phyloP scores from a whole-genome alignment of 2,329 filamentous ascomycete species.

The Monosporascus sp. region DNA sequence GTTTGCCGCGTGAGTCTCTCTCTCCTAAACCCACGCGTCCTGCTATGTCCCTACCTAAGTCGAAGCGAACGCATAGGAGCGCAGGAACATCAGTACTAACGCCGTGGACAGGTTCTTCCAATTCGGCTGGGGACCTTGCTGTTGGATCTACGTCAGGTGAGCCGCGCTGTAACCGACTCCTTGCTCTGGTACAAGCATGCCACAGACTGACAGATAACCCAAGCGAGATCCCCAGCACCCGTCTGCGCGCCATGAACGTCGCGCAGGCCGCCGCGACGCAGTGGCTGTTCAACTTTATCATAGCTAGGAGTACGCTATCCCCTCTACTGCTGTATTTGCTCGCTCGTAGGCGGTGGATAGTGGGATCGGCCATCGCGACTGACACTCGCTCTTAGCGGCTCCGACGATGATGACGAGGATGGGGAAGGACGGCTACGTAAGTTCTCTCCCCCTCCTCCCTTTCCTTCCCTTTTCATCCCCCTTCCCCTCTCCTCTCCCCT shows the following conservation, averaged over 20 bases:
- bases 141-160: slow-evolving; percentile 59
- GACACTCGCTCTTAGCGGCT: slow-evolving; percentile 35
- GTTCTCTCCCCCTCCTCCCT: slow-evolving; percentile 4
- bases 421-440: slow-evolving; percentile 35
- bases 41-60: slow-evolving; percentile 20
- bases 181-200: too few relatives aligned
- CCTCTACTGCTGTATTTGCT: too few relatives aligned
- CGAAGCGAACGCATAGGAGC: too few relatives aligned
- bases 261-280: slow-evolving; percentile 63
- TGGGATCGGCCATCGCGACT: too few relatives aligned
- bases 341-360: too few relatives aligned
- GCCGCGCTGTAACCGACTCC: neutral
- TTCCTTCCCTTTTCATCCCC: neutral
- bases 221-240: slow-evolving; percentile 62
- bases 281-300: slow-evolving; percentile 71
- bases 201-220: neutral
- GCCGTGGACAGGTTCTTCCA: slow-evolving; percentile 45
- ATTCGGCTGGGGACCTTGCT: slow-evolving; percentile 65
- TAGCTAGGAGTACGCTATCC: slow-evolving; percentile 40
- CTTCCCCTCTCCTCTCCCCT: neutral
- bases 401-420: slow-evolving; percentile 60
- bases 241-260: slow-evolving; percentile 62
- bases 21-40: neutral
- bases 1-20: slow-evolving; percentile 48
- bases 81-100: neutral